phyloP scores from a whole-genome alignment of 768 basidiomycete species.

The Tulasnella sp. region DNA sequence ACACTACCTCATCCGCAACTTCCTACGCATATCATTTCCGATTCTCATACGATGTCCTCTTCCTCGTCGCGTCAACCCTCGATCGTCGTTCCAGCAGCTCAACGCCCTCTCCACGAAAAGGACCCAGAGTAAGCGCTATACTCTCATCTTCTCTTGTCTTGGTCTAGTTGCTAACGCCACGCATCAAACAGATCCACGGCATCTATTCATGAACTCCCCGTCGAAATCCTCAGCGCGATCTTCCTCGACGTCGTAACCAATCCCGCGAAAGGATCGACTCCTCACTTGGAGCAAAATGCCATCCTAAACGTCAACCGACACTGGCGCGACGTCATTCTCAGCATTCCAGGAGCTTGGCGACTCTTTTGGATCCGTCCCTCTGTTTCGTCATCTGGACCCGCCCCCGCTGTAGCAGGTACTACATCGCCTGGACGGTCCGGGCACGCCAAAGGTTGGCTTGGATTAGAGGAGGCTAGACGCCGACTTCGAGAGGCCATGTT shows the following conservation, averaged over 20 bases:
- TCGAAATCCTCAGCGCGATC: neutral
- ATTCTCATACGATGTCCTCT: neutral
- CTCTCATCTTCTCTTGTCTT: neutral
- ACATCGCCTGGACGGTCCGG: neutral
- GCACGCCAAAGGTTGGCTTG: neutral
- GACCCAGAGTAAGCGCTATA: neutral
- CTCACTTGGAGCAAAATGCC: neutral
- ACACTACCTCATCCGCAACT: too few species aligned
- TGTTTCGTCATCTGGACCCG: too few species aligned
- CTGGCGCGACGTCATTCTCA: neutral
- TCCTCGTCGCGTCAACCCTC: neutral
- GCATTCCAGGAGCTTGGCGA: neutral
- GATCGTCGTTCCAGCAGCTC: neutral
- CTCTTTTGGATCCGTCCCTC: constrained; percentile 1
- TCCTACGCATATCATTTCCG: neutral
- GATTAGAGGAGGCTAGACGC: neutral
- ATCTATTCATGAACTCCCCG: neutral
- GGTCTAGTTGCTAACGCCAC: neutral
- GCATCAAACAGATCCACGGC: neutral
- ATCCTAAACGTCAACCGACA: neutral
- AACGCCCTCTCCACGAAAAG: neutral
- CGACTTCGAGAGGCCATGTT: neutral
- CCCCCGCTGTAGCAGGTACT: too few species aligned
- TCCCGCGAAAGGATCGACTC: neutral
- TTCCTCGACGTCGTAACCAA: neutral